Evolutionary conservation across 2,329 filamentous ascomycete genomes (phyloP), one percentile per base, ranked within the genome.

Genomic region (Botrytis cinerea): DNA sequence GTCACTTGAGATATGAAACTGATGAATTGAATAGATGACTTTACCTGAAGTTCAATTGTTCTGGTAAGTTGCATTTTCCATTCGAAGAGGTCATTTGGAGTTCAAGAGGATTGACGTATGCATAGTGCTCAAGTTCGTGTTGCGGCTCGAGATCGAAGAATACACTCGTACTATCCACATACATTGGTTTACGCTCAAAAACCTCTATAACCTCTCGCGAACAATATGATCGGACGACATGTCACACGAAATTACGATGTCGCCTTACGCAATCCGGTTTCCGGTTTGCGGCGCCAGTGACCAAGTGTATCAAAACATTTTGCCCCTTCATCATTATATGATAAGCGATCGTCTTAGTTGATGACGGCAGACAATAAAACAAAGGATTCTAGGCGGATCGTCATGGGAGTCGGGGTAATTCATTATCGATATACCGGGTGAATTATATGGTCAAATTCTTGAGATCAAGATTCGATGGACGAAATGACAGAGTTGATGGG

Each of bases 81-180:
- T 38, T 25, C n/a, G 40, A 43, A 32, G 32, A 28, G 12, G 22
- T 12, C 48, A 32, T 25, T 46, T 40, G 22, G 57, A 57, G 38
- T 35, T 25, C 54, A 22, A 16, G 46, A 62, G 20, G 70, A 70
- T 59, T 76, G 51, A 75, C 73, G n/a, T 57, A 18, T 48, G 12
- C 54, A 18, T 67, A 78, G 77, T 67, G 77, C 77, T 22, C 70
- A 78, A 72, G 59, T 77, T 57, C 74, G 78, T 20, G 67, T 61
- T 22, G 76, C 71, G 10, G 70, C 72, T 18, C 70, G 74, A 48
- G 75, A 78, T 69, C 54, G 71, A 40, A 70, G 61, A 35, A 74
- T 75, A 10, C 78, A 79, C 72, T 73, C 75, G 14, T 79, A 78
- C 70, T 75, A 78, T 62, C 67, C 75, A 35, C 70, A 78, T 40